A percentile compares a stretch with the other conserved stretches of the same genome.
Evolutionary conservation across 345 rosid genomes (phyloP).

Genomic region (Arabidopsis suecica): DNA sequence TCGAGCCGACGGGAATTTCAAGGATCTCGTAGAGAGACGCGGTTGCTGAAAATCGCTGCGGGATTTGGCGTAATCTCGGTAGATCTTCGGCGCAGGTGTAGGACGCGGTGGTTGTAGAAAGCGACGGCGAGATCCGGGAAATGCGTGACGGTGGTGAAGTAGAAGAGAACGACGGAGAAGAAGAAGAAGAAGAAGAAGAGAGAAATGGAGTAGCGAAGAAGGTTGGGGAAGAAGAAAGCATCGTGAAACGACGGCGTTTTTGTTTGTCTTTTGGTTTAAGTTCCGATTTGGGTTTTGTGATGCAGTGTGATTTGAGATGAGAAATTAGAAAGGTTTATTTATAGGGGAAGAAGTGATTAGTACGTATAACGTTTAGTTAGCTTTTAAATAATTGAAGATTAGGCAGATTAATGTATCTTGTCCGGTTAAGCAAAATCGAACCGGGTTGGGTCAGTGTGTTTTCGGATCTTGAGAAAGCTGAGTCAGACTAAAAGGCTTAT

Average conservation of each 20-base stretch:
- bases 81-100: conserved; percentile 16
- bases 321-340: conserved; percentile 12
- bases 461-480: conserved; percentile 6
- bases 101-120: conserved; percentile 26
- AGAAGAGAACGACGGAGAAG: conserved; percentile 28
- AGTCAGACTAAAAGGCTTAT: conserved; percentile 37
- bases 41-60: conserved; percentile 35
- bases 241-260: conserved; percentile 21
- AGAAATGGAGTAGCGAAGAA: conserved; percentile 26
- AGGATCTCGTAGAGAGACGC: conserved; percentile 72
- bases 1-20: conserved; percentile 60
- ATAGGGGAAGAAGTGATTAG: conserved; percentile 22
- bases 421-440: neutral
- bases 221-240: conserved; percentile 45
- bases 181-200: conserved; percentile 23
- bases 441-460: neutral
- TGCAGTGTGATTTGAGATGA: neutral
- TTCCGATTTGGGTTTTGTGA: neutral
- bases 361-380: neutral
- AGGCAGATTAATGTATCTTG: neutral
- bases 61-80: conserved; percentile 24
- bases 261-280: neutral
- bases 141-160: conserved; percentile 13
- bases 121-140: conserved; percentile 3
- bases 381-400: neutral